These are phyloP conservation scores for Cordyceps tenuipes DNA, from an alignment of 2,329 filamentous ascomycete species.

Conservation along the genomic window DNA sequence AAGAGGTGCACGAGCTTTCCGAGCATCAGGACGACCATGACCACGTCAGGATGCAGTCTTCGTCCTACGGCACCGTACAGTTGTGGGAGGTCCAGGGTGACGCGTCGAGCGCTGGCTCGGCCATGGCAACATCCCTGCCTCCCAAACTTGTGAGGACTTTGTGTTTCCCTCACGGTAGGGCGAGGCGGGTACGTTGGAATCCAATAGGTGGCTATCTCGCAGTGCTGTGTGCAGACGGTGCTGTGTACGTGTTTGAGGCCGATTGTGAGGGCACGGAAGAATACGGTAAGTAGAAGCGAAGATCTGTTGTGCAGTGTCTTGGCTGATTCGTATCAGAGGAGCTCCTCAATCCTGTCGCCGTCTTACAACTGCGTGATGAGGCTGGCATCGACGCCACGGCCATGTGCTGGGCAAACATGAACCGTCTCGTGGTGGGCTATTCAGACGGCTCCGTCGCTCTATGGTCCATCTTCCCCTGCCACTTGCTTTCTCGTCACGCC, in stretches of 20 bases:
- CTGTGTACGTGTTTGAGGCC: slow-evolving; percentile 39
- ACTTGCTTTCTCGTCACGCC: slow-evolving; percentile 42
- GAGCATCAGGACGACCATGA: slow-evolving; percentile 10
- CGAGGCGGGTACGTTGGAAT: slow-evolving; percentile 45
- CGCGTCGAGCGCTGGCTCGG: slow-evolving; percentile 18
- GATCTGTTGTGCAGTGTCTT: not conserved
- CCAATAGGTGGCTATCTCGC: slow-evolving; percentile 40
- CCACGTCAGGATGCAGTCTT: slow-evolving; percentile 28
- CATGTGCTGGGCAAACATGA: slow-evolving; percentile 47
- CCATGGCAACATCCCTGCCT: slow-evolving; percentile 24
- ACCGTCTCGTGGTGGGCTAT: slow-evolving; percentile 47
- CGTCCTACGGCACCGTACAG: slow-evolving; percentile 41
- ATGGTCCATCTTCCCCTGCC: slow-evolving; percentile 45
- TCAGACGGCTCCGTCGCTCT: slow-evolving; percentile 47
- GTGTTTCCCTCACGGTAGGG: slow-evolving; percentile 44
- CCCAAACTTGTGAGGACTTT: slow-evolving; percentile 36
- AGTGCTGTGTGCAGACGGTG: slow-evolving; percentile 43
- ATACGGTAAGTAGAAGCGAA: slow-evolving; percentile 31
- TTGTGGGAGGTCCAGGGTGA: slow-evolving; percentile 40
- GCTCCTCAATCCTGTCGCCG: slow-evolving; percentile 35
- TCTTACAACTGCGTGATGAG: slow-evolving; percentile 38
- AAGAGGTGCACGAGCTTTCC: slow-evolving; percentile 34
- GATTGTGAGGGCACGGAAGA: slow-evolving; percentile 21
- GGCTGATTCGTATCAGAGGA: slow-evolving; percentile 31
- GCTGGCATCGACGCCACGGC: slow-evolving; percentile 40